Conservation (phyloP, 73 alveolate genomes). For the Paramecium sonneborni region DNA sequence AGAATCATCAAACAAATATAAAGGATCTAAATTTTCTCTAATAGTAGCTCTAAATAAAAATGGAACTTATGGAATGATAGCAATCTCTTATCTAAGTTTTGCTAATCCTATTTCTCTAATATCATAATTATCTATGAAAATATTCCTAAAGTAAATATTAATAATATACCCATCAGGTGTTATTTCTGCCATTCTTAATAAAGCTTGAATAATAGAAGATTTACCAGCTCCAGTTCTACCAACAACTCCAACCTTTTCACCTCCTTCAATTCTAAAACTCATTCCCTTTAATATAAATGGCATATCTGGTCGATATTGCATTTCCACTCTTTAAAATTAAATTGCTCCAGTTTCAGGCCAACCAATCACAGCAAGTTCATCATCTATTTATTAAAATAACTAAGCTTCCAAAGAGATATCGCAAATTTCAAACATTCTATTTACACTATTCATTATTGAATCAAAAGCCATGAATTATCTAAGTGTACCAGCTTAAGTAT, state of each 20-base stretch:
- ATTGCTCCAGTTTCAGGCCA: neutral
- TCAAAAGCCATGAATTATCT: conserved; percentile 57
- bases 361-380: neutral
- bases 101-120: conserved; percentile 75
- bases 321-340: conserved; percentile 15
- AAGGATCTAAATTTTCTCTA: conserved; percentile 87
- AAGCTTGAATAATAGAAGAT: conserved; percentile 77
- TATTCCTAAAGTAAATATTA: neutral
- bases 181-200: conserved; percentile 84
- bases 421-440: conserved; percentile 46
- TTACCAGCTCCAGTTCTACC: conserved; percentile 93
- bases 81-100: conserved; percentile 72
- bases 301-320: conserved; percentile 71
- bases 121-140: conserved; percentile 79
- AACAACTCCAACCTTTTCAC: conserved; percentile 82
- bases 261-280: conserved; percentile 57
- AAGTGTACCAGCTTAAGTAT: conserved; percentile 46
- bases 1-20: conserved; percentile 58
- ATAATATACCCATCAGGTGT: conserved; percentile 67
- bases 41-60: conserved; percentile 79
- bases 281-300: conserved; percentile 66
- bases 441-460: conserved; percentile 48
- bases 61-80: conserved; percentile 85
- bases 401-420: conserved; percentile 41
- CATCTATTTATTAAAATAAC: neutral